Conservation (phyloP, 2,329 filamentous ascomycete genomes). For the Trichothecium sympodiale region DNA sequence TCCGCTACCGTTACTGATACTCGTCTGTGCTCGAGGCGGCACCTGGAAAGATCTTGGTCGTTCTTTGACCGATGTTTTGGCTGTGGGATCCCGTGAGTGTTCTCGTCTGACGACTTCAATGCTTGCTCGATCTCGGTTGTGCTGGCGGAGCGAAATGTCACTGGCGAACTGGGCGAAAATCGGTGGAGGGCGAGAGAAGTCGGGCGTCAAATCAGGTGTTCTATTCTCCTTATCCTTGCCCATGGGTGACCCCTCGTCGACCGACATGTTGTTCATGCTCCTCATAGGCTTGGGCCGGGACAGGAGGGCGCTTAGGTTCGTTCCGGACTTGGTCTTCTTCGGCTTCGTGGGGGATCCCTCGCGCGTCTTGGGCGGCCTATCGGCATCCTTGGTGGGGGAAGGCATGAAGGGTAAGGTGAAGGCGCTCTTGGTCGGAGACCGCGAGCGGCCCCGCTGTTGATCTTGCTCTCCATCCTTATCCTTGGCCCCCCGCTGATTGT, state of each 20-base stretch:
- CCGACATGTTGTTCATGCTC: constrained; percentile 44
- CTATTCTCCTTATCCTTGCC: constrained; percentile 74
- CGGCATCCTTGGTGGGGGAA: background rate
- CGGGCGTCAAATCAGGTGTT: constrained; percentile 33
- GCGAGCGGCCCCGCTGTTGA: constrained; percentile 22
- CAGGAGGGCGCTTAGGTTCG: constrained; percentile 69
- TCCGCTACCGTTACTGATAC: no score
- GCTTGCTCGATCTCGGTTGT: constrained; percentile 12
- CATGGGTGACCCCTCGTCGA: constrained; percentile 34
- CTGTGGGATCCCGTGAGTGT: constrained; percentile 9
- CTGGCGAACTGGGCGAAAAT: constrained; percentile 67
- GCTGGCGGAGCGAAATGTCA: constrained; percentile 12
- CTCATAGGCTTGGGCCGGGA: constrained; percentile 65
- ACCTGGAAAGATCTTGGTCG: constrained; percentile 41
- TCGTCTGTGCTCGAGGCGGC: constrained; percentile 3
- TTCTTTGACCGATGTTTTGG: constrained; percentile 20
- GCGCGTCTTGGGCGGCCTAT: constrained; percentile 22
- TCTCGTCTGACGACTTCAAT: constrained; percentile 12
- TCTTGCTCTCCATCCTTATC: constrained; percentile 7
- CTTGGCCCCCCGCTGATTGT: constrained; percentile 5
- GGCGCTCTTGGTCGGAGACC: constrained; percentile 34
- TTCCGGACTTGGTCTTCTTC: constrained; percentile 73
- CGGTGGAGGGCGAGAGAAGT: constrained; percentile 39
- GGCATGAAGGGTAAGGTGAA: constrained; percentile 22
- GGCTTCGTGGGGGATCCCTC: constrained; percentile 48